These are phyloP conservation scores for Heliosperma pusillum DNA, from an alignment of 148 eudicot species.

Conservation along the genomic window DNA sequence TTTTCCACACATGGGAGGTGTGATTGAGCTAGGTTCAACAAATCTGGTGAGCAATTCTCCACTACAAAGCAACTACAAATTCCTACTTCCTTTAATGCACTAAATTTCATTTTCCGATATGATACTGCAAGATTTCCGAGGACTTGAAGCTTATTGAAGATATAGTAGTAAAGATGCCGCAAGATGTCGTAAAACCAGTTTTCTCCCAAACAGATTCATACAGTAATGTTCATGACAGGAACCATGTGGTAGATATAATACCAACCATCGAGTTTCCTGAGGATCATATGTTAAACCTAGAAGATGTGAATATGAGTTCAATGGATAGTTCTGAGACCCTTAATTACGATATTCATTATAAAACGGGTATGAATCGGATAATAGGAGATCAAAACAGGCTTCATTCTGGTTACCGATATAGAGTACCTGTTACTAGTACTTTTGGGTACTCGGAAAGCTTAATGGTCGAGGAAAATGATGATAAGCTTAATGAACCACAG, in stretches of 20 bases:
- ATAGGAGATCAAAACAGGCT: not conserved
- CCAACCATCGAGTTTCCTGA: conserved; percentile 24
- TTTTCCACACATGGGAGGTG: conserved; percentile 49
- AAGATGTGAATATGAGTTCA: not conserved
- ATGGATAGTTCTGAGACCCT: not conserved
- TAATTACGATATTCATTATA: no score
- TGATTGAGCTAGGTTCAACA: conserved; percentile 55
- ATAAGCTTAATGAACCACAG: no score
- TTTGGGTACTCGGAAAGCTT: no score
- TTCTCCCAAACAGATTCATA: conserved; percentile 32
- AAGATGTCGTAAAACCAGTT: conserved; percentile 34
- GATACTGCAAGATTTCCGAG: conserved; percentile 39
- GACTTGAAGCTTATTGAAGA: conserved; percentile 49
- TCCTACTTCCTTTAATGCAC: not conserved
- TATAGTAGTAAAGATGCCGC: conserved; percentile 36
- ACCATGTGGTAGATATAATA: conserved; percentile 17
- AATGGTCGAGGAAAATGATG: conserved; percentile 19
- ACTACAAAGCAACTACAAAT: not conserved
- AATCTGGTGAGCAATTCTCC: conserved; percentile 42
- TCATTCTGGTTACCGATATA: not conserved
- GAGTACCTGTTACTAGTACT: no score
- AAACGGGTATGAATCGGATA: not conserved
- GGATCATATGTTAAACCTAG: conserved; percentile 23
- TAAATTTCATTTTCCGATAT: not conserved
- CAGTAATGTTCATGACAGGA: conserved; percentile 28